Percentiles rank a stretch among this genome's conserved stretches.
Conservation (phyloP, 805 yeast genomes). For the Sungouiella thailandica region DNA sequence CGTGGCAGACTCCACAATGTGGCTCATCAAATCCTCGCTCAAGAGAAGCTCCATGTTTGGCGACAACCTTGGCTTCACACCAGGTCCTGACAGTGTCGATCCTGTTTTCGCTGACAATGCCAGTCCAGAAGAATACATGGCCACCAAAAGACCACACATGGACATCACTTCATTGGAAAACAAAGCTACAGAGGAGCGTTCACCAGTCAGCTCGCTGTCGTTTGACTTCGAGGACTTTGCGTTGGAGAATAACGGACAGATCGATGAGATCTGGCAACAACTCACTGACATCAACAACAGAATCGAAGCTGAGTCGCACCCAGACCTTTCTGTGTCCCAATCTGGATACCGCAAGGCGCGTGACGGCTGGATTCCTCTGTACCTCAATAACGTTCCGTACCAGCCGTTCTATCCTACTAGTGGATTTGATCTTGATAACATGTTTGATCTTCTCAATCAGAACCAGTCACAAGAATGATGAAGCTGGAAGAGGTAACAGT, state of each 20-base stretch:
- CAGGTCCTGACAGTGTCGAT: neutral
- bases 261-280: slow-evolving; percentile 4
- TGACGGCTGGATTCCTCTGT: neutral
- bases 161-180: too few relatives aligned
- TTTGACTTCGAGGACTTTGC: slow-evolving; percentile 5
- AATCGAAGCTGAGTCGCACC: neutral
- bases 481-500: too few relatives aligned
- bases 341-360: neutral
- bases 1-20: slow-evolving; percentile 5
- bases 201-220: neutral
- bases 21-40: slow-evolving; percentile 3
- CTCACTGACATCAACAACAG: slow-evolving; percentile 1
- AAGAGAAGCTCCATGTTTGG: neutral
- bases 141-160: too few relatives aligned
- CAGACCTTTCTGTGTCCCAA: neutral
- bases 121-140: too few relatives aligned
- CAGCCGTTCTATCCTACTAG: neutral
- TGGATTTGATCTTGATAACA: neutral
- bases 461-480: neutral
- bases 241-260: slow-evolving; percentile 1
- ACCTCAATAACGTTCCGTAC: neutral
- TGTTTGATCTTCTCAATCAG: neutral
- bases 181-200: too few relatives aligned
- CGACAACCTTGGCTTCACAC: neutral
- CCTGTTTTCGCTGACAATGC: too few relatives aligned